Evolutionary conservation across 2,329 filamentous ascomycete genomes (phyloP), one percentile per base, ranked within the genome.

Genomic region (Pseudogymnoascus sp.): DNA sequence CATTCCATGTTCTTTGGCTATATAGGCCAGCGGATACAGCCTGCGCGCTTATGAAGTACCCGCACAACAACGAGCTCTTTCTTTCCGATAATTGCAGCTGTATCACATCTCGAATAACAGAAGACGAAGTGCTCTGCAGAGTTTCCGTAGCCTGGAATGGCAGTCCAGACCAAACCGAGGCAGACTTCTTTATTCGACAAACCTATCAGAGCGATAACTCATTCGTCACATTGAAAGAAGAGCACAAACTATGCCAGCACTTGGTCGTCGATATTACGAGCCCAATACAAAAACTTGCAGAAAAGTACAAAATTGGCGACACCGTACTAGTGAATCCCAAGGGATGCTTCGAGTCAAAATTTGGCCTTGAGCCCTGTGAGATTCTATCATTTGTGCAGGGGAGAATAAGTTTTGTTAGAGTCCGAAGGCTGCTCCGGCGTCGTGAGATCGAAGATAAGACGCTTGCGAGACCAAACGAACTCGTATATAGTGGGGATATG

Each of bases 31-130:
- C 78, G 0, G 86, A 94, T 60, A 94, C 90, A 0, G 81, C 86
- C 0, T 89, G 91, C 43, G 82, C 79, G 0, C 74, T 80, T 5
- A 85, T 86, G 73, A 79, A 78, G 8, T 95, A 93, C 66, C 86
- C 87, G 0, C 86, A 83, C 71, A 64, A 74, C 0, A 89, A 91
- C 59, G 90, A 95, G 71, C 72, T 94, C 0, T 94, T 94, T 64
- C 73, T 93, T 0, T 90, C 86, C 0, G 83, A 91, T 58, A 84
- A 91, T 62, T 93, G 90, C 73, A 88, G 86, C 1, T 94, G 90
- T 64, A 53, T 43, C 0, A 62, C 61, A 0, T 62, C 74, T 0
- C 77, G 78, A 28, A 76, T 90, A 2, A 66, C 76, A 0, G 77
- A 80, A 1, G 72, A 79, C 0, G 80, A 90, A 35, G 75, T 91